Conservation (phyloP, 192 early-diverging fungal species). For the Powellomyces hirtus region DNA sequence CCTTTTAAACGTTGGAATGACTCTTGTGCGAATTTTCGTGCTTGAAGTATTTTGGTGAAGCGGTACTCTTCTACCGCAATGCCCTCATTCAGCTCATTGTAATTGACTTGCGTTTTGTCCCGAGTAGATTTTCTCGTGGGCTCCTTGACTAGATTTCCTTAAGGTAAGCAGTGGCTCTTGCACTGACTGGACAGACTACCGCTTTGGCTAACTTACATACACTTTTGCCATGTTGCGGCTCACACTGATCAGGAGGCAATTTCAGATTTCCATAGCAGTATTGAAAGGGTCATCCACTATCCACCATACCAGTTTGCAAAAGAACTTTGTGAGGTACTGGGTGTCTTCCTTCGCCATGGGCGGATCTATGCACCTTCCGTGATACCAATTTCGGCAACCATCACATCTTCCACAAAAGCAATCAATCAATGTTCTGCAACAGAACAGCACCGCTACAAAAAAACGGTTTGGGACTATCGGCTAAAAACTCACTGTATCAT, state of each 20-base stretch:
- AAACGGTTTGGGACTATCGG: not conserved
- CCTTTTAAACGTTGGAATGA: constrained; percentile 69
- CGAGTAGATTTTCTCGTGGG: constrained; percentile 34
- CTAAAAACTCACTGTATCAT: constrained; percentile 25
- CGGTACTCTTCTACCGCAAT: constrained; percentile 67
- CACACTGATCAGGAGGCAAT: no score
- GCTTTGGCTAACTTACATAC: constrained; percentile 37
- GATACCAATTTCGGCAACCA: constrained; percentile 28
- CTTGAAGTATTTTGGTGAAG: constrained; percentile 71
- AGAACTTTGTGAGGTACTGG: constrained; percentile 32
- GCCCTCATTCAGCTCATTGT: constrained; percentile 80
- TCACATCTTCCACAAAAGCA: constrained; percentile 15
- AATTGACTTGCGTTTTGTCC: constrained; percentile 63
- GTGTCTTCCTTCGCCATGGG: constrained; percentile 21
- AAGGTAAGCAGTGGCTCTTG: not conserved
- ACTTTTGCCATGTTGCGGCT: constrained; percentile 31
- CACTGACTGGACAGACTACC: no score
- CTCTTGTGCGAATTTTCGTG: constrained; percentile 64
- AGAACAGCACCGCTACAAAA: not conserved
- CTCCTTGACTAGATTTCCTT: constrained; percentile 22
- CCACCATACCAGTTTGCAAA: constrained; percentile 37
- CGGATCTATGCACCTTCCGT: constrained; percentile 29
- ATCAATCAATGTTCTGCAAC: not conserved
- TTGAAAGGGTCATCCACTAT: no score
- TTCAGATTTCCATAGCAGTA: no score